phyloP scores from a whole-genome alignment of 257 asterid genomes.

The Solanum ossicruentum region DNA sequence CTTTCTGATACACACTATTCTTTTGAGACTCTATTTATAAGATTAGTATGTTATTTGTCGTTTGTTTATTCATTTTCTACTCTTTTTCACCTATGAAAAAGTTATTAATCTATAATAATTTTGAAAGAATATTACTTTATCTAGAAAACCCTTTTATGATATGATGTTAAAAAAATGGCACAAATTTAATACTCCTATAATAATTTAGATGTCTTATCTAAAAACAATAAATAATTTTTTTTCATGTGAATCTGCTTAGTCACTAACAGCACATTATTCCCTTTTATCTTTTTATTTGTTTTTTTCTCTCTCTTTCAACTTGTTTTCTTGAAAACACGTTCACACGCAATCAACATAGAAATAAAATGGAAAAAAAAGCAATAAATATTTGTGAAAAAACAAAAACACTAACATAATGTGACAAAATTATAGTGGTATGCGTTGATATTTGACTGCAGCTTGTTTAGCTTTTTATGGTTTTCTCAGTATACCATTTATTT shows the following conservation, averaged over 20 bases:
- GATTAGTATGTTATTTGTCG: too few relatives aligned
- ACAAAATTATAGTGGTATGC: not conserved
- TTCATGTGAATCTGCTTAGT: conserved; percentile 2
- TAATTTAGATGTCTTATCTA: not conserved
- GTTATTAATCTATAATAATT: not conserved
- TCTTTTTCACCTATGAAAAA: not conserved
- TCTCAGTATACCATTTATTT: too few relatives aligned
- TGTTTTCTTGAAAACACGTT: not conserved
- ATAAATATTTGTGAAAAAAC: not conserved
- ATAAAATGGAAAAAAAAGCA: not conserved
- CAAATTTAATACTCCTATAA: not conserved
- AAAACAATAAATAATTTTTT: not conserved
- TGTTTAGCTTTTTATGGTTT: not conserved
- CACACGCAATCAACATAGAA: conserved; percentile 2
- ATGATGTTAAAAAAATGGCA: not conserved
- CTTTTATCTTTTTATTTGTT: not conserved
- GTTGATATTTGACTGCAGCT: conserved; percentile 31
- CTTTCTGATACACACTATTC: too few relatives aligned
- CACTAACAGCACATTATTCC: conserved; percentile 13
- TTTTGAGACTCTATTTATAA: not conserved
- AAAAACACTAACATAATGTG: not conserved
- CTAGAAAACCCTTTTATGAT: not conserved
- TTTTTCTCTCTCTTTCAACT: not conserved
- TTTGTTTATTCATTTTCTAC: not conserved
- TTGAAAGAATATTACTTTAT: not conserved